Percentiles rank a stretch among this genome's conserved stretches.
Evolutionary conservation across 2,329 filamentous ascomycete genomes (phyloP).

Genomic region (Stagonosporopsis vannaccii): DNA sequence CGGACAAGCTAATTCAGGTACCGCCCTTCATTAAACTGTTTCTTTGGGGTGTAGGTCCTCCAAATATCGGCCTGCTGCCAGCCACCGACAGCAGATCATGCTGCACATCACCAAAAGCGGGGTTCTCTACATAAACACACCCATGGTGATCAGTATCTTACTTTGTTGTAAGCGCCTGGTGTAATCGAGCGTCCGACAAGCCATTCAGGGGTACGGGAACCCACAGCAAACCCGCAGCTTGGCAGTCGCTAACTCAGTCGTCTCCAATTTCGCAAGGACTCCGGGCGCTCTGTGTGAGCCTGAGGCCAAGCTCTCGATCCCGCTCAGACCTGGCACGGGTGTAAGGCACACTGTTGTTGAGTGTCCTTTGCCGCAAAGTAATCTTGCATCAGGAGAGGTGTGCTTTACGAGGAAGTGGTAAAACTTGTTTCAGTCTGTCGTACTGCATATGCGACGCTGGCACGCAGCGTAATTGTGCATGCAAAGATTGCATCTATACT

Average conservation of each 20-base stretch:
- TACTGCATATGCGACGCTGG: conserved; percentile 11
- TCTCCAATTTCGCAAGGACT: conserved; percentile 21
- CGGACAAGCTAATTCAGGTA: conserved; percentile 42
- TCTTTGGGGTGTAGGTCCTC: conserved; percentile 1
- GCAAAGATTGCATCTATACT: conserved; percentile 7
- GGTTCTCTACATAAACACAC: conserved; percentile 11
- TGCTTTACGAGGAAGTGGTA: not conserved
- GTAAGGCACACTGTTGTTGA: conserved; percentile 9
- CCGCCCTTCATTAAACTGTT: conserved; percentile 38
- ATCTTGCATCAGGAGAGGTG: not conserved
- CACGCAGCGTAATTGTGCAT: conserved; percentile 3
- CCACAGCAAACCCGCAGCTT: conserved; percentile 10
- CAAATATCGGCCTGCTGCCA: conserved; percentile 13
- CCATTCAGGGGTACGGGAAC: conserved; percentile 13
- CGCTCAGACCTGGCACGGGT: conserved; percentile 17
- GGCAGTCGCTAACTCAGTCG: conserved; percentile 19
- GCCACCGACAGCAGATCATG: conserved; percentile 9
- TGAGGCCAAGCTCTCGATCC: conserved; percentile 24
- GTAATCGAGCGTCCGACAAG: conserved; percentile 11
- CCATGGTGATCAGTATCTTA: not conserved
- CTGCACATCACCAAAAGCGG: conserved; percentile 20
- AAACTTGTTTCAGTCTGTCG: conserved; percentile 13
- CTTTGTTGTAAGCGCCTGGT: conserved; percentile 1
- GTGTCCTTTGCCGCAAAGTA: not conserved
- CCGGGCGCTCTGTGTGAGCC: conserved; percentile 3